Base-by-base conservation (phyloP, 805 yeast genomes). In the Candida nemodendra region DNA sequence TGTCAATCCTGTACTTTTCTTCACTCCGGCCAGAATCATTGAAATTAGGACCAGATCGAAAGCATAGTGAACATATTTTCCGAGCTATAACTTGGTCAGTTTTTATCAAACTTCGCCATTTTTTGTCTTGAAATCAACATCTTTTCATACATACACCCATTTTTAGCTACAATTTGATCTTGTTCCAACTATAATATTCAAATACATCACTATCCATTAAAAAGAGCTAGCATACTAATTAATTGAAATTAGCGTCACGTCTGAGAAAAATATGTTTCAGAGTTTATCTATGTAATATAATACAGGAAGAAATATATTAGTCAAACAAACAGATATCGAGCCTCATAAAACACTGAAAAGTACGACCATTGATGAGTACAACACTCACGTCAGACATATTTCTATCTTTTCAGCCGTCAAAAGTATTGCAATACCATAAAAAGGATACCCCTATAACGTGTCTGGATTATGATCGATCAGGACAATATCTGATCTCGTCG, bases 1-100 rank as follows among this genome's bases (percentile, higher is more conserved):
- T 27, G 44, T 59, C 63, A 81, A 68, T 0, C 97, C 97, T 0
- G 96, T 84, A 45, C 85, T 80, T 45, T 88, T 74, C 57, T 87
- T 83, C 36, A 90, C 73, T 3, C 95, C 95, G 0, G 97, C 96
- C 30, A 91, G 66, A 11, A 90, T 69, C 58, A 93, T 78, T 2
- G 96, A 85, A 7, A 87, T 66, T 41, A 90, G 68, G 3, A 90
- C 77, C 45, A 89, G 71, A 56, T 90, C 97, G 39, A 88, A 53
- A 0, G 91, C 76, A 50, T 78, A 76, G 62, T 88, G 96, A 9
- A 84, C 59, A 39, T 81, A 48, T 57, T 70, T 77, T 2, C 89
- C 88, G 27, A 84, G 47, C 85, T 53, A 14, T 13, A 11, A 36
- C 31, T 38, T 41, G 42, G 16, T 8, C 4, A 26, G 5, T 7